A percentile compares a stretch with the other conserved stretches of the same genome.
phyloP scores from a whole-genome alignment of 2,329 filamentous ascomycete genomes.

The Hypocrella siamensis region DNA sequence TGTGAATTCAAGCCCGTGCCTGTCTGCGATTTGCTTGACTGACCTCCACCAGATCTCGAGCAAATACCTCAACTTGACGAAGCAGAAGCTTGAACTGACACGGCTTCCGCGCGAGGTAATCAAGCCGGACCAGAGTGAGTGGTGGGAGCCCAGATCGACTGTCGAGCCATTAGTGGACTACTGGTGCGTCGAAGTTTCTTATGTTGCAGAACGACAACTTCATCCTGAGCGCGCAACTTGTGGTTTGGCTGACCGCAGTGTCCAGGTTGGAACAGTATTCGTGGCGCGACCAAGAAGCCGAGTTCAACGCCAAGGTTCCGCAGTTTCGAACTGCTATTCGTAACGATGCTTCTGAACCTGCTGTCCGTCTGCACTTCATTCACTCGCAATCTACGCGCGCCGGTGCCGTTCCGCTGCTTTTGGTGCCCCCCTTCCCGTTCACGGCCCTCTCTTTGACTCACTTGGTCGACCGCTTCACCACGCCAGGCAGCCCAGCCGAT shows the following conservation, averaged over 20 bases:
- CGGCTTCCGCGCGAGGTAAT: conserved; percentile 44
- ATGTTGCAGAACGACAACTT: no score
- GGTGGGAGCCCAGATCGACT: conserved; percentile 44
- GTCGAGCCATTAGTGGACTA: conserved; percentile 51
- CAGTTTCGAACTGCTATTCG: conserved; percentile 46
- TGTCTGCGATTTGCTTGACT: no score
- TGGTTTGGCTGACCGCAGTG: no score
- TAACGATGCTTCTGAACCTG: conserved; percentile 20
- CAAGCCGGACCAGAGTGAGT: conserved; percentile 29
- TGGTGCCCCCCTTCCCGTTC: conserved; percentile 51
- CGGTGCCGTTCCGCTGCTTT: conserved; percentile 44
- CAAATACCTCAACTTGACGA: conserved; percentile 51
- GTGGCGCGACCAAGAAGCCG: conserved; percentile 44
- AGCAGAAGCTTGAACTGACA: conserved; percentile 50
- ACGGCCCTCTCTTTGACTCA: conserved; percentile 45
- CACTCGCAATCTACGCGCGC: conserved; percentile 37
- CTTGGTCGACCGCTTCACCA: conserved; percentile 36
- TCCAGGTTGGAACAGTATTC: conserved; percentile 50
- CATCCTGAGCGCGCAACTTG: no score
- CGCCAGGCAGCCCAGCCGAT: conserved; percentile 28
- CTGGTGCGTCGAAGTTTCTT: no score
- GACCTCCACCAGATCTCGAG: conserved; percentile 57
- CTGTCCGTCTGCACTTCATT: conserved; percentile 47
- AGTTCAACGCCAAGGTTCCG: conserved; percentile 41
- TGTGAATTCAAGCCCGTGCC: conserved; percentile 21